Evolutionary conservation across 148 eudicot genomes (phyloP), one percentile per base, ranked within the genome.

Genomic region (Euryodendron excelsum): DNA sequence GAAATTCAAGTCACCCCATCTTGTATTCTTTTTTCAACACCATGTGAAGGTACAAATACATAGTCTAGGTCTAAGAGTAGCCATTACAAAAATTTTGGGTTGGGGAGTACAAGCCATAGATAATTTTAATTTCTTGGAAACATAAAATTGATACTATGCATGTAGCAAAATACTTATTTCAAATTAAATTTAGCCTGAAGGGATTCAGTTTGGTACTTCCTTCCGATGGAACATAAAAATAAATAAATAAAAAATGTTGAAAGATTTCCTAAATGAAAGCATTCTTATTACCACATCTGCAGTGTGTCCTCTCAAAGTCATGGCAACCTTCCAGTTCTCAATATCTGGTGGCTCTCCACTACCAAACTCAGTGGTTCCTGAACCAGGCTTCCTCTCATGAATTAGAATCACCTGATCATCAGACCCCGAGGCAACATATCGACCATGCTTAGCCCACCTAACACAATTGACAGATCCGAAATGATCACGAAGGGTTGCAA

Each of bases 271-370:
- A 3, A 45, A 70, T 20, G 31, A 41, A 60, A 75, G 20, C 12
- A 53, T 1, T 69, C 63, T 68, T 72, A 91, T 93, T 96, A 96
- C 99, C 99, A 96, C 99, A 75, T 96, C 99, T 18, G 98, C 98
- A 30, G 98, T 91, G 87, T 95, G 98, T 76, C 98, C 98, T 80
- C 97, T 91, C 81, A 95, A 78, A 69, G 98, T 93, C 90, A 93
- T 89, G 73, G 90, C 82, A 82, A 91, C 94, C 82, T 96, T 96
- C 98, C 98, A 93, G 69, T 96, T 96, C 82, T 96, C 99, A 55
- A 96, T 85, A 86, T 93, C 99, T 21, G 99, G 99, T 53, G 97
- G 98, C 80, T 96, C 99, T 72, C 98, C 98, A 21, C 99, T 96
- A 45, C 99, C 99, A 84, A 96, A 96, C 69, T 96, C 99, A 7